Conservation (phyloP, 2,329 filamentous ascomycete species). For the Fusarium incarnatum region DNA sequence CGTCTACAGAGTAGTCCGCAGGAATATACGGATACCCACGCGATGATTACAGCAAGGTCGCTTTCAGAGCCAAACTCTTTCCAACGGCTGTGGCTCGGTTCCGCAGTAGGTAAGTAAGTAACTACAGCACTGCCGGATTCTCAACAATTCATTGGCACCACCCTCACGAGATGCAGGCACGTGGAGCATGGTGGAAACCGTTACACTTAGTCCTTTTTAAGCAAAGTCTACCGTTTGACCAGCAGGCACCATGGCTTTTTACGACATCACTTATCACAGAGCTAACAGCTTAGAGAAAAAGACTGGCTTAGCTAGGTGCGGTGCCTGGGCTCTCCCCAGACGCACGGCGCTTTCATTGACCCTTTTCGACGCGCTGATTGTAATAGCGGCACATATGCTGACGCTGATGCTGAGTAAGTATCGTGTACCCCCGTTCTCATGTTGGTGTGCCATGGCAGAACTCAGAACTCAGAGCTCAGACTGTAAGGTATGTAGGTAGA, state of each 20-base stretch:
- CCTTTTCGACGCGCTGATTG: slow-evolving; percentile 5
- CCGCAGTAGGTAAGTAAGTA: slow-evolving; percentile 15
- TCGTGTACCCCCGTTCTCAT: background rate
- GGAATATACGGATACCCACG: slow-evolving; percentile 22
- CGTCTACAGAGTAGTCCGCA: slow-evolving; percentile 13
- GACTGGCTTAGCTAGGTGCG: slow-evolving; percentile 31
- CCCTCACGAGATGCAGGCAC: slow-evolving; percentile 34
- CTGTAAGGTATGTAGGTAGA: background rate
- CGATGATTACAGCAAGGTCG: background rate
- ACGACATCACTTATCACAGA: slow-evolving; percentile 7
- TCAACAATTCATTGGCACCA: slow-evolving; percentile 30
- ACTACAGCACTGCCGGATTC: slow-evolving; percentile 2
- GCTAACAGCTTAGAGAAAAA: slow-evolving; percentile 18
- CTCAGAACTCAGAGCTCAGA: slow-evolving; percentile 21
- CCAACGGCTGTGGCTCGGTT: slow-evolving; percentile 17
- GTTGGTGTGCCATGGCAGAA: slow-evolving; percentile 4
- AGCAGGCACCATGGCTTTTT: slow-evolving; percentile 11
- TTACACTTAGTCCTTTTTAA: slow-evolving; percentile 39
- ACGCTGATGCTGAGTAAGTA: background rate
- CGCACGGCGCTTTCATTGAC: background rate
- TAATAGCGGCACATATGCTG: slow-evolving; percentile 9
- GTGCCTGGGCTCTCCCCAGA: slow-evolving; percentile 19
- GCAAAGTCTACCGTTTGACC: slow-evolving; percentile 39
- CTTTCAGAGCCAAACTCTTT: slow-evolving; percentile 14
- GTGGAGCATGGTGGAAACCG: slow-evolving; percentile 42